Evolutionary conservation across 352 stramenopile genomes (phyloP), one percentile per base, ranked within the genome.

Genomic region (Phytophthora agathidicida): DNA sequence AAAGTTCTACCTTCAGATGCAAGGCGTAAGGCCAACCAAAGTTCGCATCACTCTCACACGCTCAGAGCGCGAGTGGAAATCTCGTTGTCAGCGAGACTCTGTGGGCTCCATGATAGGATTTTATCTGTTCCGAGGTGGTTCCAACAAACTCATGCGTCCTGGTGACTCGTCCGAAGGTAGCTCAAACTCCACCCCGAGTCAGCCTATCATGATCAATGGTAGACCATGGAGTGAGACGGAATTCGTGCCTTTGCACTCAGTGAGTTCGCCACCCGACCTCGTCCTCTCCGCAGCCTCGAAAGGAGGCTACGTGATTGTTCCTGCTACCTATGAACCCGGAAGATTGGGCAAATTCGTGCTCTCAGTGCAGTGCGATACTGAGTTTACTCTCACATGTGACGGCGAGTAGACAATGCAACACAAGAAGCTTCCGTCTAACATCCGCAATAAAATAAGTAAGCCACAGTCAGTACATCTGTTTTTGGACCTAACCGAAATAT

Each of bases 81-180:
- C 58, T 20, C 87, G 90, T 43, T 96, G 86, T 57, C 88, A 89
- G 44, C 81, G 82, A 8, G 89, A 97, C 63, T 72, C 77, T 0
- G 87, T 97, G 10, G 89, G 88, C 13, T 80, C 77, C 27, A 97
- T 96, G 89, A 94, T 97, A 57, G 89, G 89, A 11, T 96, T 97
- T 51, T 97, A 97, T 55, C 50, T 96, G 7, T 91, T 93, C 41
- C 68, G 75, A 62, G 71, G 69, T 23, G 58, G 51, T 2, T 57
- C 58, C 7, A 51, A 69, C 37, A 82, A 83, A 33, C 48, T 88
- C 51, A 43, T 62, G 14, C 71, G 76, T 13, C 46, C 57, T 26
- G 80, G 76, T 16, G 50, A 62, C 14, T 36, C 33, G 7, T 30
- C 30, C 10, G 50, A 57, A 32, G 56, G 49, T 24, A 47, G 46